phyloP scores from a whole-genome alignment of 2,329 filamentous ascomycete genomes.

The Ophiostoma piceae region DNA sequence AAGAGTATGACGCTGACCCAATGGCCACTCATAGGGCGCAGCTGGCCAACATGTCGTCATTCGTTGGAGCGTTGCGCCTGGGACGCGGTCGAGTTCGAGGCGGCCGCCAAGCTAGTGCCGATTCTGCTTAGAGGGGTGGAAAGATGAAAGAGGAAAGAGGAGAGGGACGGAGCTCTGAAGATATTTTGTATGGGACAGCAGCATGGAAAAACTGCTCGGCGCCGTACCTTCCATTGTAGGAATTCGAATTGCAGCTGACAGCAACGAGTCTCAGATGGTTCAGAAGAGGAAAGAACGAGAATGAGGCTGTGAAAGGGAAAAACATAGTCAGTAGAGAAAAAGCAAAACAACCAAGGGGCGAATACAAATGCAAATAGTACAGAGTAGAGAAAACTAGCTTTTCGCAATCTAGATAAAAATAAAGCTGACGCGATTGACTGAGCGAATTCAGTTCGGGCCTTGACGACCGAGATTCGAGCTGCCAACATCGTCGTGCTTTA shows the following conservation, averaged over 20 bases:
- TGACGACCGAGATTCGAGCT: neutral
- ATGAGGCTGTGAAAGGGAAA: neutral
- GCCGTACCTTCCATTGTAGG: neutral
- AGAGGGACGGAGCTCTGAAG: constrained; percentile 12
- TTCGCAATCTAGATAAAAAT: neutral
- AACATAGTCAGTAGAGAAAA: neutral
- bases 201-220: constrained; percentile 1
- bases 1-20: neutral
- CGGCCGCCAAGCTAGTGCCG: constrained; percentile 7
- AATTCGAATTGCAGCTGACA: neutral
- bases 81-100: constrained; percentile 14
- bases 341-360: neutral
- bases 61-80: constrained; percentile 10
- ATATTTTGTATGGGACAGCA: neutral
- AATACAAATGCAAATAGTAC: neutral
- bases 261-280: neutral
- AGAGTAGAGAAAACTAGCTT: neutral
- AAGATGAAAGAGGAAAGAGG: neutral
- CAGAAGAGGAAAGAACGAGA: neutral
- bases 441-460: constrained; percentile 4
- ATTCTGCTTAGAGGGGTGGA: constrained; percentile 2
- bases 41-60: constrained; percentile 28
- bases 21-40: constrained; percentile 25
- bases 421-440: neutral
- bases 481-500: neutral